These are phyloP conservation scores for Penicillium verrucosum DNA, from an alignment of 2,329 filamentous ascomycete species.

Conservation along the genomic window DNA sequence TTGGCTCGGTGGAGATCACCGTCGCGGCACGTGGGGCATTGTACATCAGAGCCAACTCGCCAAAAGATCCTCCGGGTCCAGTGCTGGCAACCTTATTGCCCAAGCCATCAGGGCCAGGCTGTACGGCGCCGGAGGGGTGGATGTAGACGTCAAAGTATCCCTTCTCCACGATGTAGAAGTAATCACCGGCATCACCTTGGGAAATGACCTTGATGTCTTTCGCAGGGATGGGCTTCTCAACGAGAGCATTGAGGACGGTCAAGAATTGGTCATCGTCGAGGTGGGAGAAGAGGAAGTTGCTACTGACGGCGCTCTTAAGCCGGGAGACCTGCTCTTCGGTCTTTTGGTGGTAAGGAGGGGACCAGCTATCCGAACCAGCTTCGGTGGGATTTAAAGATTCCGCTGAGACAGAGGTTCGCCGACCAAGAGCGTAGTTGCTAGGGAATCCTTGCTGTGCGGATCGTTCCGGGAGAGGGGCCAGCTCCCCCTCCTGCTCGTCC, in stretches of 20 bases:
- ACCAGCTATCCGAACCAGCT: conserved; percentile 83
- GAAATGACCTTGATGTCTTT: conserved; percentile 89
- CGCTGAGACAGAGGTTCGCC: conserved; percentile 92
- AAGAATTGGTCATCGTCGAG: conserved; percentile 88
- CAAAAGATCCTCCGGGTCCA: conserved; percentile 86
- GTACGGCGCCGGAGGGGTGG: conserved; percentile 70
- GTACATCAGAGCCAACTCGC: conserved; percentile 97
- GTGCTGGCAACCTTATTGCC: conserved; percentile 79
- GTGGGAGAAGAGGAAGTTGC: conserved; percentile 92
- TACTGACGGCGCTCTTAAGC: conserved; percentile 74
- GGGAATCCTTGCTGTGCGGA: conserved; percentile 54
- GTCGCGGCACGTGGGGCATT: conserved; percentile 95
- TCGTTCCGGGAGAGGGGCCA: conserved; percentile 28
- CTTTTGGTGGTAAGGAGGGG: conserved; percentile 81
- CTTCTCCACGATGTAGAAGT: conserved; percentile 94
- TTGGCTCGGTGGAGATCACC: conserved; percentile 74
- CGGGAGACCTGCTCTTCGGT: conserved; percentile 74
- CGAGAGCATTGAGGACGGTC: conserved; percentile 83
- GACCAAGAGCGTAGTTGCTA: conserved; percentile 87
- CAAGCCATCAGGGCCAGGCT: conserved; percentile 76
- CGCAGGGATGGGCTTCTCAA: conserved; percentile 92
- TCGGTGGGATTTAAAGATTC: conserved; percentile 90
- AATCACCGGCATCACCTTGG: conserved; percentile 93
- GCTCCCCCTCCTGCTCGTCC: conserved; percentile 19
- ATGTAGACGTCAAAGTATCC: conserved; percentile 90